phyloP scores from a whole-genome alignment of 768 basidiomycete species.

The Mycena galericulata region DNA sequence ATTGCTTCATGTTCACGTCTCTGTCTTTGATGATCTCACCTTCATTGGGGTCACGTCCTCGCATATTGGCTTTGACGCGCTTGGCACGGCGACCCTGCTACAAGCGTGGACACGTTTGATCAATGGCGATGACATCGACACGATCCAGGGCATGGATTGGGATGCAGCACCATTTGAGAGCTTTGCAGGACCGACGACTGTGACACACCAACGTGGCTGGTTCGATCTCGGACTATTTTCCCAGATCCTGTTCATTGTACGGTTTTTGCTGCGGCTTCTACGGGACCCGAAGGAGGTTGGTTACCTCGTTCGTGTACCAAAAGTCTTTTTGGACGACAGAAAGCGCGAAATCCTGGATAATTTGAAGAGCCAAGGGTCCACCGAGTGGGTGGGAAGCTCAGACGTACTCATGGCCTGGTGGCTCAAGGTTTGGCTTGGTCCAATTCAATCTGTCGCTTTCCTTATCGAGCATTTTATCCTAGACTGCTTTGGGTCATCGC shows the following conservation, averaged over 20 bases:
- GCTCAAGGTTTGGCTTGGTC: slow-evolving; percentile 15
- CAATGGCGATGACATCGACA: slow-evolving; percentile 17
- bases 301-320: slow-evolving; percentile 20
- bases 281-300: slow-evolving; percentile 16
- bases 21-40: slow-evolving; percentile 23
- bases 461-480: not conserved
- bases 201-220: slow-evolving; percentile 12
- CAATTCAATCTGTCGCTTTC: too few relatives aligned
- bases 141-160: slow-evolving; percentile 21
- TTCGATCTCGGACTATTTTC: slow-evolving; percentile 15
- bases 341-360: slow-evolving; percentile 21
- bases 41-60: slow-evolving; percentile 24
- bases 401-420: slow-evolving; percentile 30
- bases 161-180: not conserved
- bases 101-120: slow-evolving; percentile 27
- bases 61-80: slow-evolving; percentile 24
- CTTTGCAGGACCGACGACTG: not conserved
- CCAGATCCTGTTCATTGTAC: slow-evolving; percentile 11
- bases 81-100: slow-evolving; percentile 18
- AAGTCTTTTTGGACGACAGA: slow-evolving; percentile 13
- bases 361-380: slow-evolving; percentile 18
- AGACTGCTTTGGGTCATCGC: slow-evolving; percentile 10
- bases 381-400: slow-evolving; percentile 30
- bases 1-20: slow-evolving; percentile 16
- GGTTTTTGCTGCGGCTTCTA: slow-evolving; percentile 10